phyloP scores from a whole-genome alignment of 1,284 basidiomycete genomes.

The Butyriboletus appendiculatus region DNA sequence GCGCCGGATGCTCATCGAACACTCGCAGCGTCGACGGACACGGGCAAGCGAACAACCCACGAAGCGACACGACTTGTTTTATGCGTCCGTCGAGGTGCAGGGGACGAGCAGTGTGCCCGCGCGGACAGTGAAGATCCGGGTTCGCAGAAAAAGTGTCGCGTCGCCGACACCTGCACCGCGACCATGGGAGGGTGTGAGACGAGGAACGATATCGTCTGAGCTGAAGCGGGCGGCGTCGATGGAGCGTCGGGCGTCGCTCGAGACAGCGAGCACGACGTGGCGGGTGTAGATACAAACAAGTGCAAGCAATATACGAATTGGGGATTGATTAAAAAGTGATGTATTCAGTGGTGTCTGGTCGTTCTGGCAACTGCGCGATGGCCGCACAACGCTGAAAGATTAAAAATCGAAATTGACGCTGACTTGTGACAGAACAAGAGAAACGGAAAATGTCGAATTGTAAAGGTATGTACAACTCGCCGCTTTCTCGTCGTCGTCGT shows the following conservation, averaged over 20 bases:
- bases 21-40: constrained; percentile 17
- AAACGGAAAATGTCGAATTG: background rate
- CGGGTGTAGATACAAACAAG: constrained; percentile 24
- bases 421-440: background rate
- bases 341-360: constrained; percentile 6
- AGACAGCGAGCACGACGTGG: constrained; percentile 11
- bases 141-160: constrained; percentile 13
- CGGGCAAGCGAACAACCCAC: constrained; percentile 20
- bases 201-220: constrained; percentile 32
- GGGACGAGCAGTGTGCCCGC: background rate
- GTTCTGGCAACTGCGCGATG: constrained; percentile 18
- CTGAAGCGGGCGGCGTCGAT: constrained; percentile 31
- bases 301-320: constrained; percentile 13
- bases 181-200: constrained; percentile 10
- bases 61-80: constrained; percentile 33
- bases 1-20: constrained; percentile 20
- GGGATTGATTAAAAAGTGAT: background rate
- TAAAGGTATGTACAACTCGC: constrained; percentile 1
- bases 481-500: background rate
- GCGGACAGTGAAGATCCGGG: constrained; percentile 9
- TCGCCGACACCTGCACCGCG: constrained; percentile 24
- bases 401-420: background rate
- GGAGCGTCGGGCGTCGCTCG: constrained; percentile 26
- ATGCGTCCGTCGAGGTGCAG: constrained; percentile 17
- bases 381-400: background rate